Base-by-base conservation (phyloP, 2,329 filamentous ascomycete species). In the Myriosclerotinia scirpicola region DNA sequence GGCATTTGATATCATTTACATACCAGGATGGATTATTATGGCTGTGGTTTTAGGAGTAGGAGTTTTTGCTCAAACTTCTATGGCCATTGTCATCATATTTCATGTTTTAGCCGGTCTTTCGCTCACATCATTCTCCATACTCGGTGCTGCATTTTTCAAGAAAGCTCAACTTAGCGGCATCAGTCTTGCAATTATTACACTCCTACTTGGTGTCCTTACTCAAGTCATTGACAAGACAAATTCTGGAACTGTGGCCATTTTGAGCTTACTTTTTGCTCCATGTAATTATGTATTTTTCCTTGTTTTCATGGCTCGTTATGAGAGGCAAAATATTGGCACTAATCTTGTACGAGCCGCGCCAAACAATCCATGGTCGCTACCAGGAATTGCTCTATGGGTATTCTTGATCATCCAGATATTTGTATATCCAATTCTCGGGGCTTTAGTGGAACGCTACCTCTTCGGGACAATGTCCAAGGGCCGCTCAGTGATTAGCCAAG, bases 121-220 rank as follows among this genome's bases (percentile, higher is more conserved):
- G 3, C 80, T 96, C 55, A 86, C 90, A 0, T 95, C 91, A 54
- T 90, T 93, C 76, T 91, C 92, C 2, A 86, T 97, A 64, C 83
- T 96, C 52, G 90, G 90, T 36, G 92, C 90, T 0, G 86, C 90
- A 11, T 90, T 97, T 73, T 97, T 97, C 81, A 90, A 86, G 72
- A 93, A 89, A 75, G 89, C 93, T 0, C 93, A 97, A 77, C 85
- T 97, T 5, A 95, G 91, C 67, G 93, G 94, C 38, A 94, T 96
- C 69, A 87, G 87, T 0, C 84, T 91, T 52, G 89, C 90, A 11
- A 88, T 97, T 36, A 79, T 86, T 22, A 88, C 86, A 15, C 83
- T 96, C 36, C 79, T 96, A 2, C 81, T 97, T 1, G 93, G 90
- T 20, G 90, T 97, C 71, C 81, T 97, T 30, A 89, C 92, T 0